These are phyloP conservation scores for Streptanthus diversifolius DNA, from an alignment of 345 rosid species.

Conservation along the genomic window DNA sequence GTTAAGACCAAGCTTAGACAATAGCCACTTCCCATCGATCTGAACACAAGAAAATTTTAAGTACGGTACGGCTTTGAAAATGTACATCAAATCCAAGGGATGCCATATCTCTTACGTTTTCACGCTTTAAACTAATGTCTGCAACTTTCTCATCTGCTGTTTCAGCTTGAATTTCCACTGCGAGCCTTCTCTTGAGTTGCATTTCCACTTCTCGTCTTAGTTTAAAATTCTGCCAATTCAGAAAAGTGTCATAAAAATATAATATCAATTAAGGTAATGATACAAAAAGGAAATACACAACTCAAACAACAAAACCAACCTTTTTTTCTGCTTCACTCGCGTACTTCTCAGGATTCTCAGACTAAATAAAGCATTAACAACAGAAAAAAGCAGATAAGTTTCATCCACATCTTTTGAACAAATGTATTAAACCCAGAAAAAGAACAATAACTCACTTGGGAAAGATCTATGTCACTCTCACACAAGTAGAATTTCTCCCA, in stretches of 20 bases:
- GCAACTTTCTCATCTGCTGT: conserved; percentile 30
- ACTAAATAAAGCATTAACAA: conserved; percentile 10
- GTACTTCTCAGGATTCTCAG: conserved; percentile 13
- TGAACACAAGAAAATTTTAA: neutral
- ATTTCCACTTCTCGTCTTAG: conserved; percentile 30
- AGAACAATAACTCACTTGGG: conserved; percentile 10
- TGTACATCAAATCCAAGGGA: neutral
- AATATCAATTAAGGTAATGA: too few species aligned
- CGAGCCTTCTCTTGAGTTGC: conserved; percentile 32
- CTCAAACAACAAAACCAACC: too few species aligned
- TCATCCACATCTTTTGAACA: neutral
- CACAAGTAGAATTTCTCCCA: conserved; percentile 31
- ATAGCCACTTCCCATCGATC: conserved; percentile 33
- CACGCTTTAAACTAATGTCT: conserved; percentile 31
- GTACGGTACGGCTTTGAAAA: neutral
- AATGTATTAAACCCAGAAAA: neutral
- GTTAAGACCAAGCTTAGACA: conserved; percentile 30
- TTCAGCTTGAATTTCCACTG: conserved; percentile 25
- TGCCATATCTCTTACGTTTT: conserved; percentile 21
- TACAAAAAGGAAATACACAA: too few species aligned
- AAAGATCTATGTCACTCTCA: conserved; percentile 20
- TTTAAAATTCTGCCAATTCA: conserved; percentile 28
- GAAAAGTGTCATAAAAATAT: neutral
- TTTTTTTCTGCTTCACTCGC: conserved; percentile 6
- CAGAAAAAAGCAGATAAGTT: neutral